Evolutionary conservation across 768 basidiomycete species (phyloP), one percentile per base, ranked within the genome.

Genomic region (Suillus subalutaceus): DNA sequence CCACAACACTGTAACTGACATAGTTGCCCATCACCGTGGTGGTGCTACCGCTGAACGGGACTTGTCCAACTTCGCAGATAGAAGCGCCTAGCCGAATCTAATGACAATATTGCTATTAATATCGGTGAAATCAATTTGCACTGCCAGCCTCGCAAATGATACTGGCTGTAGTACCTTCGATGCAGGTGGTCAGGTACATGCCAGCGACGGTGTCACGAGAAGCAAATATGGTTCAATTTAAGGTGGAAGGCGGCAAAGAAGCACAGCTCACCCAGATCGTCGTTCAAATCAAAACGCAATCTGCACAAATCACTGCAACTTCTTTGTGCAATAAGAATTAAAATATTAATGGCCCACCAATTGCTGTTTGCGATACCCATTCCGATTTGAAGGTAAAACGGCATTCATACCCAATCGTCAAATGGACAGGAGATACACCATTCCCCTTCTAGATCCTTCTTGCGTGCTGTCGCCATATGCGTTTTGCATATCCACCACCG

Each of bases 241-340:
- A 58, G 15, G 26, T 13, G 20, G 15, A 60, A 60, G 40, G 59
- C 26, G 40, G 59, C 12, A 50, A 63, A 32, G 48, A 63, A 60
- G 38, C n/a, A 61, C 62, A 10, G 32, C 63, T 59, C 30, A 40
- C 38, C 52, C 63, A 41, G 38, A 64, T 64, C 58, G 40, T 64
- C 58, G 30, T 37, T 61, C 12, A 30, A 20, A 64, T 64, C 41
- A 32, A 58, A 61, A 64, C 52, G 57, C 38, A 64, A 64, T 64
- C 63, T 64, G 23, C 63, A 35, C 44, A 63, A 37, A 55, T 50
- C 63, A 57, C 26, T 41, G 7, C 56, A 2, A 26, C 38, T 38
- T 58, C 37, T 37, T 57, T 38, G n/a, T 37, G 35, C 18, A 20
- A 12, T 16, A 57, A 38, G 4, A 59, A 59, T 26, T 23, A 30